A percentile compares a stretch with the other conserved stretches of the same genome.
Conservation (phyloP, 2,329 filamentous ascomycete species). For the Colletotrichum aenigma region DNA sequence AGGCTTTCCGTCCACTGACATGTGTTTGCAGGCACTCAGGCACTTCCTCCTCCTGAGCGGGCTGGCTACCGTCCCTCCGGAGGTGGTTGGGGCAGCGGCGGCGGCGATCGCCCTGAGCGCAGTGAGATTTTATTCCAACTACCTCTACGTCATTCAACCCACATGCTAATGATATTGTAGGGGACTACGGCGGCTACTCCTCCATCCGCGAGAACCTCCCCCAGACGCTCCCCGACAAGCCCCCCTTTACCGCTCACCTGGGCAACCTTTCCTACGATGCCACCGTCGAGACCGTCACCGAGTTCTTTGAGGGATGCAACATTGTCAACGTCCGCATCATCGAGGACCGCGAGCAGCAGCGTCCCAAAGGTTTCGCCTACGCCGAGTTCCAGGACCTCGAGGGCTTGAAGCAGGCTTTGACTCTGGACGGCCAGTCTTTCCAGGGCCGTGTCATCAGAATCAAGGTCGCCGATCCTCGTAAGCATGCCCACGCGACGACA, state of each 20-base stretch:
- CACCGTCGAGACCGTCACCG: constrained; percentile 79
- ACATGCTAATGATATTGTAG: background rate
- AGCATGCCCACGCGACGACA: constrained; percentile 43
- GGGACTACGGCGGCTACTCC: constrained; percentile 19
- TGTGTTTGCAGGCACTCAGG: constrained; percentile 54
- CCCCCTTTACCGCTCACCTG: constrained; percentile 93
- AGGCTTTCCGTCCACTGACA: background rate
- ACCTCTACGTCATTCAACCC: background rate
- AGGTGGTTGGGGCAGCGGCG: constrained; percentile 42
- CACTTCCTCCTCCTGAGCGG: constrained; percentile 56
- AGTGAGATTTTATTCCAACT: constrained; percentile 35
- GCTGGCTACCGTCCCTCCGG: constrained; percentile 30
- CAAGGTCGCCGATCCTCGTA: constrained; percentile 97
- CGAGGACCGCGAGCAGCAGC: constrained; percentile 91
- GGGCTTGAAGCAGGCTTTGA: constrained; percentile 88
- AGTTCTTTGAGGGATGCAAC: constrained; percentile 85
- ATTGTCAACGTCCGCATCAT: constrained; percentile 94
- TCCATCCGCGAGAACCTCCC: constrained; percentile 60
- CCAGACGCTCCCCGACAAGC: constrained; percentile 75
- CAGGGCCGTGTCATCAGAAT: constrained; percentile 90
- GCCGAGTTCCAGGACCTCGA: constrained; percentile 91
- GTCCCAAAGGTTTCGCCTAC: constrained; percentile 98
- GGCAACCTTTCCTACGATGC: constrained; percentile 97
- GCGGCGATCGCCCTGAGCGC: constrained; percentile 35
- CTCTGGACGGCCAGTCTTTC: constrained; percentile 80